Percentiles rank a stretch among this genome's conserved stretches.
Conservation (phyloP, 1,284 basidiomycete species). For the Agaricales sp. region DNA sequence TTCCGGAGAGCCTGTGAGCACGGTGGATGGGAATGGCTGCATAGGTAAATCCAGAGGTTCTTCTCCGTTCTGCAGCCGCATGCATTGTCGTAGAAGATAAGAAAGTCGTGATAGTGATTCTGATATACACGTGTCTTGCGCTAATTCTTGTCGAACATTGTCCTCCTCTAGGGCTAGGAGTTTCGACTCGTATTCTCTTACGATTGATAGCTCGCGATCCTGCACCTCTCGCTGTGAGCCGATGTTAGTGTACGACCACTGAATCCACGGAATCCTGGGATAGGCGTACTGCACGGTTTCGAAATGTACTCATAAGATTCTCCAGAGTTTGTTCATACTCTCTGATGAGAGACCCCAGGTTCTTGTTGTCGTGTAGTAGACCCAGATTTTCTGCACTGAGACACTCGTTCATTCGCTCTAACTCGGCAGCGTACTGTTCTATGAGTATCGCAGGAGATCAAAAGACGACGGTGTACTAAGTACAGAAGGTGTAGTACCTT, state of each 20-base stretch:
- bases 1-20: too few species aligned
- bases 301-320: conserved; percentile 90
- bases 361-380: conserved; percentile 92
- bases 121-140: conserved; percentile 53
- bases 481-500: conserved; percentile 49
- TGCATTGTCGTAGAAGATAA: conserved; percentile 59
- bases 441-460: too few species aligned
- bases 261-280: conserved; percentile 8
- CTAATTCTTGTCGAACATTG: conserved; percentile 52
- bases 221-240: conserved; percentile 78
- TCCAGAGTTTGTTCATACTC: conserved; percentile 97
- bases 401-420: conserved; percentile 82
- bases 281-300: conserved; percentile 77
- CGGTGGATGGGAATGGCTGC: background rate
- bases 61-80: conserved; percentile 72
- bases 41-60: conserved; percentile 23
- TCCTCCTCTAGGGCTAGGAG: conserved; percentile 73
- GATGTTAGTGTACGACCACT: conserved; percentile 6
- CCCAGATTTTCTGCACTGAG: conserved; percentile 82
- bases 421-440: conserved; percentile 90
- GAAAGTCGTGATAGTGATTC: conserved; percentile 68
- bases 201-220: conserved; percentile 84
- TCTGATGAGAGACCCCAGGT: conserved; percentile 81
- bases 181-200: conserved; percentile 85
- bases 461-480: too few species aligned